Evolutionary conservation across 768 basidiomycete genomes (phyloP).

Genomic region (Heimioporus sp.): DNA sequence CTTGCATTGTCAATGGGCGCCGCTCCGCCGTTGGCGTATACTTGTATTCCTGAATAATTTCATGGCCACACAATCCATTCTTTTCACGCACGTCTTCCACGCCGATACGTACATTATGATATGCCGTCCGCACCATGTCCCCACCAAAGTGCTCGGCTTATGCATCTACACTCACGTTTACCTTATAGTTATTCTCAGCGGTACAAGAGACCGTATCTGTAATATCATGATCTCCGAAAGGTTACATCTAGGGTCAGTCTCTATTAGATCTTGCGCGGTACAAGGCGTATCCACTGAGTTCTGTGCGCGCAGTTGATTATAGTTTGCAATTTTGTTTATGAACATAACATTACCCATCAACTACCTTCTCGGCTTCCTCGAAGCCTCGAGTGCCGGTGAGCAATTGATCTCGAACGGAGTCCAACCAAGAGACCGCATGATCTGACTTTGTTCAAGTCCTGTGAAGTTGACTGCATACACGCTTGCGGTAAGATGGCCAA

Average conservation of each 20-base stretch:
- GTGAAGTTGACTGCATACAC: too few relatives aligned
- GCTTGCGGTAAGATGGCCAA: too few relatives aligned
- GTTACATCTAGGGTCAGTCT: neutral
- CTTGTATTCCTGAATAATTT: constrained; percentile 21
- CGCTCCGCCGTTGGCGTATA: constrained; percentile 3
- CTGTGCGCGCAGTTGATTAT: too few relatives aligned
- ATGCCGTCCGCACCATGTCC: neutral
- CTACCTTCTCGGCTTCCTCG: too few relatives aligned
- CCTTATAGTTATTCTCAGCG: constrained; percentile 20
- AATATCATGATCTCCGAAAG: constrained; percentile 13
- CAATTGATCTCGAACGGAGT: too few relatives aligned
- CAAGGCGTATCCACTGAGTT: too few relatives aligned
- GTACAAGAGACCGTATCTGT: constrained; percentile 7
- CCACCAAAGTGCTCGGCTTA: neutral
- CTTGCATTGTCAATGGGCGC: constrained; percentile 11
- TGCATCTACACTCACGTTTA: constrained; percentile 13
- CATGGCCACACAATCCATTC: neutral
- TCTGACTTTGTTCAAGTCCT: neutral
- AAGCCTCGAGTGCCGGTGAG: too few relatives aligned
- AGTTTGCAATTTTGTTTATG: too few relatives aligned
- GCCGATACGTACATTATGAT: constrained; percentile 7
- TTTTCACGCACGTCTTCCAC: constrained; percentile 1
- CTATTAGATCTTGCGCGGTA: neutral
- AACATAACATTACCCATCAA: too few relatives aligned
- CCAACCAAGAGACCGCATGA: neutral